These are phyloP conservation scores for Ustilago nuda DNA, from an alignment of 1,284 basidiomycete species.

Conservation along the genomic window DNA sequence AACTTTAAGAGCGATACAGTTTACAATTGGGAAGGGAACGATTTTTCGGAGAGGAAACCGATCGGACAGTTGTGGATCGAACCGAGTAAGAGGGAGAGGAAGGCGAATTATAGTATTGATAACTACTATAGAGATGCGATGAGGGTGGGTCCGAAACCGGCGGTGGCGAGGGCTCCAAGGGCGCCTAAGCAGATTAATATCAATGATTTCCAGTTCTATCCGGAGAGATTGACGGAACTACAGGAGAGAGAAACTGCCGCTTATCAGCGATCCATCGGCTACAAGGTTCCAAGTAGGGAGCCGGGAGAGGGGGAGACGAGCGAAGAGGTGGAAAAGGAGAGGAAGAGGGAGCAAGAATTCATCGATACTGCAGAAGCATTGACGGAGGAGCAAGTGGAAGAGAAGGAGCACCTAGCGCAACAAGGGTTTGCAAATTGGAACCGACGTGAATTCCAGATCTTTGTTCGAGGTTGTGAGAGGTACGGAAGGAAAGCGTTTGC, in stretches of 20 bases:
- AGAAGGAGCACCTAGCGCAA: conserved; percentile 73
- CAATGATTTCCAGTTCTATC: conserved; percentile 98
- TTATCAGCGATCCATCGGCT: conserved; percentile 77
- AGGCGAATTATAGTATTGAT: conserved; percentile 87
- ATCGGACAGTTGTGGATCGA: conserved; percentile 77
- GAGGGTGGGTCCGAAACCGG: conserved; percentile 77
- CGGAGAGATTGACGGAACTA: conserved; percentile 81
- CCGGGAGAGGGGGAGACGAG: conserved; percentile 71
- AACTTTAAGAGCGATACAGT: conserved; percentile 92
- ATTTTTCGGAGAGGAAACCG: conserved; percentile 80
- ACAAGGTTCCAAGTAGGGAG: conserved; percentile 80
- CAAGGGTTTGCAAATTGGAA: conserved; percentile 71
- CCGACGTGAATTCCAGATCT: conserved; percentile 90
- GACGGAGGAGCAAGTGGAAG: conserved; percentile 80
- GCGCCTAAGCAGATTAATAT: conserved; percentile 91
- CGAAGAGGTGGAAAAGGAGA: conserved; percentile 67
- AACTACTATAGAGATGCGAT: conserved; percentile 87
- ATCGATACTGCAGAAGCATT: conserved; percentile 74
- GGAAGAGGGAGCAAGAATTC: conserved; percentile 81
- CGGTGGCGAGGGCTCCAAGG: conserved; percentile 83
- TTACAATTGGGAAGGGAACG: conserved; percentile 92
- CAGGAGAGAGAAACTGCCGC: conserved; percentile 81
- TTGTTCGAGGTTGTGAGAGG: conserved; percentile 84
- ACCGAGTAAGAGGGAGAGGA: conserved; percentile 93
- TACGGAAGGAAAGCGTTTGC: conserved; percentile 86